Base-by-base conservation (phyloP, 192 early-diverging fungal species). In the Gamsiella multidivaricata region DNA sequence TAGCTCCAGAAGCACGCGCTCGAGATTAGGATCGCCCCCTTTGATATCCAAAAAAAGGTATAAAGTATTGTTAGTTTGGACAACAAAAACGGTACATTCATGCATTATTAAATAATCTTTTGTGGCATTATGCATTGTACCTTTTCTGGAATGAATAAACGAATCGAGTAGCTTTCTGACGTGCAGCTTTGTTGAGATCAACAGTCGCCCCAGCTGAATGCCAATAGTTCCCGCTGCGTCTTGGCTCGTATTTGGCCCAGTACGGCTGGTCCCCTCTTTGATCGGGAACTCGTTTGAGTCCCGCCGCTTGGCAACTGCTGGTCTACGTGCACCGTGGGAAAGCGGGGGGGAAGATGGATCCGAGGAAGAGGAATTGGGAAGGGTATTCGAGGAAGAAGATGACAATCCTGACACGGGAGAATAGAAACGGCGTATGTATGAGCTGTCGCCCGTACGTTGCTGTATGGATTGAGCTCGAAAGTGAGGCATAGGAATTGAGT, bases 401-500 rank as follows among this genome's bases (percentile, higher is more conserved):
- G 50, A 46, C 5, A 42, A 43, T 1, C 26, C 14, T 29, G 54
- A 6, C 15, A 57, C 3, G 42, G 29, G 4, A 20, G 58, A 31
- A 17, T 65, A 41, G 41, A 39, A 75, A 23, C 49, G 55, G 5
- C 57, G 53, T 29, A 51, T 63, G 45, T 73, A 65, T 25, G 46
- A 42, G 20, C 26, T 59, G 62, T 65, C 54, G 9, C 43, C 46
- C 11, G 49, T 45, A 3, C 32, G 52, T 50, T 43, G 54, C 45
- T 60, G 71, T 18, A 61, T 29, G 12, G 52, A 12, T 25, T 74
- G 70, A 10, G 32, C n/a, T 25, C 71, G 71, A 41, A 75, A 75
- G 25, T 66, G 71, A 54, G 71, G 71, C 71, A 75, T 75, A 12
- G 63, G 63, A 14, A 66, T 50, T 9, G 71, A 37, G 49, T 61